Base-by-base conservation (phyloP, 2,329 filamentous ascomycete genomes). In the Ilyonectria robusta region DNA sequence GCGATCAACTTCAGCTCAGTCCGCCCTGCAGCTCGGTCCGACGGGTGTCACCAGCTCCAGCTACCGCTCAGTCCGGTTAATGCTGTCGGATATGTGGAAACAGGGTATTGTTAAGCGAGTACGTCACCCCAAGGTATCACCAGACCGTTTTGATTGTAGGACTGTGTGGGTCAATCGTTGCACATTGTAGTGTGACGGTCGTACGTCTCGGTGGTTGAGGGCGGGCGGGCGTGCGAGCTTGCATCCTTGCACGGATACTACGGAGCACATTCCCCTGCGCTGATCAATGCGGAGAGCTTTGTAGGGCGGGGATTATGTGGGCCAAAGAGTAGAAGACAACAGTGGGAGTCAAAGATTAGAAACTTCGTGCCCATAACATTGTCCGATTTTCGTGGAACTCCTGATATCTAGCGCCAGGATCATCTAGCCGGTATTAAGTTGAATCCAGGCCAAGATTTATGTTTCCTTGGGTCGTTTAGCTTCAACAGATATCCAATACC, bases 1-100 rank as follows among this genome's bases (percentile, higher is more conserved):
- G 59, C 50, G 40, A 47, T 48, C 50, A 62, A 40, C 19, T 48
- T 11, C 26, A 37, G 47, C 48, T 54, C 47, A 44, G 42, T 35
- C 56, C 44, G 29, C 35, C 48, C 31, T 40, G 50, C n/a, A 35
- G 31, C 8, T 44, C 26, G 26, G 26, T 26, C 26, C 26, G 26
- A 6, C 26, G 26, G 26, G 26, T 26, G 26, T 26, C 4, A 26
- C 5, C 26, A 26, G 23, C 23, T 26, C 3, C 40, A 55, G 50
- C 13, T 55, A 29, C 29, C 19, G 50, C 48, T 55, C 48, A 46
- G 44, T 40, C 57, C 46, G 31, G 48, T 29, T 29, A 8, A 13
- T 23, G n/a, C 50, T 31, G 50, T 47, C 59, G 59, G 50, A 55
- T 55, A n/a, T 40, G 37, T 47, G 48, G 15, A 62, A 55, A 42